phyloP scores from a whole-genome alignment of 2,329 filamentous ascomycete genomes.

The Colletotrichum gloeosporioides region DNA sequence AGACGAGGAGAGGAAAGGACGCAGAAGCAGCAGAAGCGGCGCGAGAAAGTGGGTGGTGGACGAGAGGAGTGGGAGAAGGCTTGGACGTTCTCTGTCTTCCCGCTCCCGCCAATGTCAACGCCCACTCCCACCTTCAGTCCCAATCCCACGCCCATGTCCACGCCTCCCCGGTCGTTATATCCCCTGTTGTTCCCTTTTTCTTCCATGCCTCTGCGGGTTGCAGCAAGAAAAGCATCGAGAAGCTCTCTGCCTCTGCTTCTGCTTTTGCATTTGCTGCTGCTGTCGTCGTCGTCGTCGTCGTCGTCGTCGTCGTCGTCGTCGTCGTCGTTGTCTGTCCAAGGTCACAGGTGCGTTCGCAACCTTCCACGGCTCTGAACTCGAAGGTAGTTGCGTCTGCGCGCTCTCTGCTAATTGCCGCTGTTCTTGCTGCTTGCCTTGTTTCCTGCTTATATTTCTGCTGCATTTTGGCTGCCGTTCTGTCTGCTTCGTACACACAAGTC shows the following conservation, averaged over 20 bases:
- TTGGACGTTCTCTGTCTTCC: background rate
- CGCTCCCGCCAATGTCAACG: background rate
- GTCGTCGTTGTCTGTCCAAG: background rate
- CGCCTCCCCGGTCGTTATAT: constrained; percentile 20
- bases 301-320: background rate
- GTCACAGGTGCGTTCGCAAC: background rate
- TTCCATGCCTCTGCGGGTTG: constrained; percentile 16
- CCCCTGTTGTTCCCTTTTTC: constrained; percentile 15
- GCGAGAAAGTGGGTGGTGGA: background rate
- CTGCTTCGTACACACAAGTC: background rate
- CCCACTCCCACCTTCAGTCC: background rate
- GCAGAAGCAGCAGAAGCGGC: background rate
- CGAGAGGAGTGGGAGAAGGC: background rate
- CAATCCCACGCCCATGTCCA: background rate
- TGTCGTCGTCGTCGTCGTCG: background rate
- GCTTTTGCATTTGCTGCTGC: background rate
- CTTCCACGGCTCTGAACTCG: background rate
- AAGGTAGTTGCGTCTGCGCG: background rate
- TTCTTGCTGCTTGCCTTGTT: background rate
- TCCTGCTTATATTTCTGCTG: background rate
- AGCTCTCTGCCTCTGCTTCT: background rate
- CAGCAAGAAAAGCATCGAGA: constrained; percentile 20
- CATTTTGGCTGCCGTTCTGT: background rate
- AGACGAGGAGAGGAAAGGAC: background rate
- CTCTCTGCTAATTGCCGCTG: background rate